These are phyloP conservation scores for Cladosporium sp. DNA, from an alignment of 2,329 filamentous ascomycete genomes.

Conservation along the genomic window DNA sequence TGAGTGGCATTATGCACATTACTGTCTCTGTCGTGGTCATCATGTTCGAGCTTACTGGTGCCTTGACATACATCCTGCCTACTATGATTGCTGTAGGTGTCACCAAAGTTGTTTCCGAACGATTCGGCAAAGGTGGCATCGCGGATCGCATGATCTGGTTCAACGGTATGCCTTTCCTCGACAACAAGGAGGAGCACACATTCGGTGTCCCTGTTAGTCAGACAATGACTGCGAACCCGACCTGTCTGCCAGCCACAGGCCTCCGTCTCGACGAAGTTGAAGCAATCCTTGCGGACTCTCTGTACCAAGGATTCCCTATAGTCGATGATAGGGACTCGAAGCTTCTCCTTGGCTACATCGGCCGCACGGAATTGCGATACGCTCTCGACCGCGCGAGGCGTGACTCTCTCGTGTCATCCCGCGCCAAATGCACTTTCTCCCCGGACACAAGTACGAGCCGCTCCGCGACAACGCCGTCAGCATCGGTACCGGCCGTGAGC, in stretches of 20 bases:
- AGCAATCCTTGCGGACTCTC: conserved; percentile 65
- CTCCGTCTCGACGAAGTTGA: conserved; percentile 73
- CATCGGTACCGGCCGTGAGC: conserved; percentile 36
- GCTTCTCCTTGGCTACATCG: conserved; percentile 82
- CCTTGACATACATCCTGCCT: conserved; percentile 89
- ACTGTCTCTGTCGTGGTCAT: conserved; percentile 96
- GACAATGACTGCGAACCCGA: conserved; percentile 68
- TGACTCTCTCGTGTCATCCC: conserved; percentile 58
- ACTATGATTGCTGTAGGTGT: conserved; percentile 99
- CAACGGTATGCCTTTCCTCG: conserved; percentile 92
- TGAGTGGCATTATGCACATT: conserved; percentile 97
- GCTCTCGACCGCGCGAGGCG: conserved; percentile 75
- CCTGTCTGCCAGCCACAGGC: conserved; percentile 67
- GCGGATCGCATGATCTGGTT: conserved; percentile 99
- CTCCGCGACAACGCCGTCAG: conserved; percentile 27
- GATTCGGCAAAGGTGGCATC: conserved; percentile 93
- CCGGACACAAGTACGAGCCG: conserved; percentile 34
- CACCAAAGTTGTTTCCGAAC: conserved; percentile 85
- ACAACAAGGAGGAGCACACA: conserved; percentile 95
- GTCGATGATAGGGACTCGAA: conserved; percentile 67
- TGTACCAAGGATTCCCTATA: conserved; percentile 89
- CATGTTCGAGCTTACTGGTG: conserved; percentile 98
- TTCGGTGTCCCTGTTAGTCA: conserved; percentile 90
- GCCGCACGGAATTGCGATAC: conserved; percentile 83
- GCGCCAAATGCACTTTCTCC: conserved; percentile 68